Evolutionary conservation across 2,329 filamentous ascomycete genomes (phyloP), one percentile per base, ranked within the genome.

Genomic region (Corinectria fuckeliana): DNA sequence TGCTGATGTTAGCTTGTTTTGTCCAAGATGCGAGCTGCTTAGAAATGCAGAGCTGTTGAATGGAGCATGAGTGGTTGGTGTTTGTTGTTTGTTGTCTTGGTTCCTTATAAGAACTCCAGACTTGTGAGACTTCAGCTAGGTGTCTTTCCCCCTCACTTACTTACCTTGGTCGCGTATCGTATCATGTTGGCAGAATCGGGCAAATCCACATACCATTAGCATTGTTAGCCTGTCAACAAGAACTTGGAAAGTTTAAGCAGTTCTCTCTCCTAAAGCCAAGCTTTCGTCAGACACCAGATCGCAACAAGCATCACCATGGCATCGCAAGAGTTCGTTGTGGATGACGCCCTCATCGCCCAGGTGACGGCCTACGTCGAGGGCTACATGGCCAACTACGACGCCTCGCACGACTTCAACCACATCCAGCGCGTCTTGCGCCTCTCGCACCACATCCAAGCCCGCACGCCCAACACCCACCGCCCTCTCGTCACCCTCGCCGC

Each of bases 351-450:
- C 56, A 79, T 91, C 64, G 78, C 86, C 72, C 76, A 78, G 49
- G 85, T 89, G 60, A 86, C 85, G 16, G 77, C 78, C 44, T 91
- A 89, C 73, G 88, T 92, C 52, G 80, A 86, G 70, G 78, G 82
- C 39, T 92, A 91, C 80, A 94, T 93, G 89, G 81, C 85, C 44
- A 81, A 85, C 63, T 92, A 92, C 77, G 93, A 97, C 77, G 87
- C 87, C 50, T 96, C 92, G 2, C 93, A 97, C 79, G 92, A 96
- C 79, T 96, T 91, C 80, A 81, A 86, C 56, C 93, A 97, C 75
- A 91, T 97, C 70, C 80, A 87, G 63, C 89, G 93, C 52, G 93
- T 97, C 20, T 78, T 93, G 20, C 82, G 84, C n/a, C 85, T 95
- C 32, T 86, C 92, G 6, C 85, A 86, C 44, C 79, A 84, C 66